These are phyloP conservation scores for Bruguiera sexangula DNA, from an alignment of 345 rosid genomes.

Conservation along the genomic window DNA sequence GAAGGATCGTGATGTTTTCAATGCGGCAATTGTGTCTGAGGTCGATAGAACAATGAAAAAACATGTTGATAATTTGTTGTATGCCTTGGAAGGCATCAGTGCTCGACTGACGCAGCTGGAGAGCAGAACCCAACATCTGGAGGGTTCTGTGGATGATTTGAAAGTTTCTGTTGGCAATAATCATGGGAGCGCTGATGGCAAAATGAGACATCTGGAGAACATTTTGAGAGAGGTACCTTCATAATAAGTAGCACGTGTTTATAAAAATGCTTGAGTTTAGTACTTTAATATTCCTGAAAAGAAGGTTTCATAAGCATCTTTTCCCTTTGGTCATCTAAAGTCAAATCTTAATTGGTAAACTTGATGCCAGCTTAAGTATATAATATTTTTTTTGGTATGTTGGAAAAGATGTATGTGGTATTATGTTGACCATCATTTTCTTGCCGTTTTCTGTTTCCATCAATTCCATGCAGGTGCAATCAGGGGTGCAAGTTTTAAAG, in stretches of 20 bases:
- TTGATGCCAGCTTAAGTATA: slow-evolving; percentile 1
- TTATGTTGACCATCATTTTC: slow-evolving; percentile 3
- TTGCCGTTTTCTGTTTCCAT: slow-evolving; percentile 9
- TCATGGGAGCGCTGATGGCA: slow-evolving; percentile 77
- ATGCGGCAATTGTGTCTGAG: slow-evolving; percentile 45
- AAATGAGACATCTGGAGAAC: slow-evolving; percentile 77
- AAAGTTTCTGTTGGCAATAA: slow-evolving; percentile 71
- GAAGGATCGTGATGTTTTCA: slow-evolving; percentile 44
- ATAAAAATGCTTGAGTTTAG: background rate
- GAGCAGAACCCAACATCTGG: slow-evolving; percentile 61
- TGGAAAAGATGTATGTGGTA: too few relatives aligned
- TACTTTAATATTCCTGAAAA: background rate
- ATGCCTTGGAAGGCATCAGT: slow-evolving; percentile 66
- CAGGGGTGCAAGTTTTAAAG: slow-evolving; percentile 60
- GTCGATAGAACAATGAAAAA: slow-evolving; percentile 72
- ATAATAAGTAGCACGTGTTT: background rate
- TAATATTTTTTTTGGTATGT: background rate
- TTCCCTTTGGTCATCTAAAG: background rate
- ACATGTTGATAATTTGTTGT: slow-evolving; percentile 61
- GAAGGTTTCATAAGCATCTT: background rate
- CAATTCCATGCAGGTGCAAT: slow-evolving; percentile 57
- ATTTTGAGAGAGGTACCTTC: slow-evolving; percentile 70
- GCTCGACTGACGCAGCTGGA: slow-evolving; percentile 81
- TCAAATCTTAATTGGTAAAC: background rate
- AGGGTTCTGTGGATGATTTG: slow-evolving; percentile 76